A percentile compares a stretch with the other conserved stretches of the same genome.
These are phyloP conservation scores for Erysimum pusillum DNA, from an alignment of 441 rosid genomes.

Conservation along the genomic window DNA sequence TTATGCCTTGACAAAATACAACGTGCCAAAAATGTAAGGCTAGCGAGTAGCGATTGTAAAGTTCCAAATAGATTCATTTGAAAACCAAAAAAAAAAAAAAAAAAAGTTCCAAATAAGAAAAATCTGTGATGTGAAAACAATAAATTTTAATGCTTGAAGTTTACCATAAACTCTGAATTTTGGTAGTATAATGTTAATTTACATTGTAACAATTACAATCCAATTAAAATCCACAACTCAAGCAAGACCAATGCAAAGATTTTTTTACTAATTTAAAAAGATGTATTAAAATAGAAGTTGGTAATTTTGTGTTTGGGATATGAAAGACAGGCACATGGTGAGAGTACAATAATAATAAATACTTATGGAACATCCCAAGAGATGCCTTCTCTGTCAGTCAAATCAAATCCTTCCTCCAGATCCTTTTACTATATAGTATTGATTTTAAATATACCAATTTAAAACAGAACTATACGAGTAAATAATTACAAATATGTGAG, in stretches of 20 bases:
- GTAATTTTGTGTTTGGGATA: slow-evolving; percentile 35
- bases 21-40: background rate
- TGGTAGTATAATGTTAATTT: too few relatives aligned
- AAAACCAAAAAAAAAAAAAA: too few relatives aligned
- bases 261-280: background rate
- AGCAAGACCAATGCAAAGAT: background rate
- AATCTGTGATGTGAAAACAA: background rate
- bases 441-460: slow-evolving; percentile 5
- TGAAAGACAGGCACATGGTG: slow-evolving; percentile 47
- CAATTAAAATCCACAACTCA: slow-evolving; percentile 2
- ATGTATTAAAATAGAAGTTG: background rate
- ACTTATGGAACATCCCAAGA: slow-evolving; percentile 48
- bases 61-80: too few relatives aligned
- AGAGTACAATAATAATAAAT: slow-evolving; percentile 35
- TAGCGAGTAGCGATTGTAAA: too few relatives aligned
- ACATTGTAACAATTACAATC: background rate
- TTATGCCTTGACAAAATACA: background rate
- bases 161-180: too few relatives aligned
- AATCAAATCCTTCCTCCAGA: slow-evolving; percentile 41
- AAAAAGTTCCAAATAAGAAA: background rate
- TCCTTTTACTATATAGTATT: slow-evolving; percentile 3
- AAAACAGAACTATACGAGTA: background rate
- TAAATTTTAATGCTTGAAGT: too few relatives aligned
- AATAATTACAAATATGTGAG: slow-evolving; percentile 2
- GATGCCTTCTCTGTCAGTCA: slow-evolving; percentile 45